Conservation (phyloP, 768 basidiomycete genomes). For the Brasilioporus rufonigricans region DNA sequence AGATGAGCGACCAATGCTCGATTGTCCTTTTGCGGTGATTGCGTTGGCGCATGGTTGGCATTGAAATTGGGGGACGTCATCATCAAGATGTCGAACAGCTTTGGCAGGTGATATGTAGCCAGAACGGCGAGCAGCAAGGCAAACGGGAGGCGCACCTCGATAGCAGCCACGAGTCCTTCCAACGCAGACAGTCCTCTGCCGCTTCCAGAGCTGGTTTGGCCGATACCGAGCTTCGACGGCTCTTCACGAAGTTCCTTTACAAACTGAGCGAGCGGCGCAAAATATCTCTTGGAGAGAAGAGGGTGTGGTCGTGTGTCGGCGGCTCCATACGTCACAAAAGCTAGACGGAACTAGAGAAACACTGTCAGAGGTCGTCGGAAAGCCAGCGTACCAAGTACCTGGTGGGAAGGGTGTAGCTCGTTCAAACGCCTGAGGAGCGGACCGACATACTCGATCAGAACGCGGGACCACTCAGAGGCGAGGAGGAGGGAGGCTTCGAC, state of each 20-base stretch:
- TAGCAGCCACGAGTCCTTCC: slow-evolving; percentile 66
- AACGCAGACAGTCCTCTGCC: slow-evolving; percentile 61
- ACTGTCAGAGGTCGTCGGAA: neutral
- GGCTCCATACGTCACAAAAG: slow-evolving; percentile 61
- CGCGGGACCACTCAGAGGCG: slow-evolving; percentile 48
- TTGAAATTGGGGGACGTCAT: slow-evolving; percentile 16
- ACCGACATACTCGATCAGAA: slow-evolving; percentile 47
- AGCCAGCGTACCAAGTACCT: slow-evolving; percentile 29
- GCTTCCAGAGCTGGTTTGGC: slow-evolving; percentile 49
- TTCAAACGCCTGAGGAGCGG: slow-evolving; percentile 51
- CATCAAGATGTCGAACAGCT: slow-evolving; percentile 40
- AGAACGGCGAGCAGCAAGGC: neutral
- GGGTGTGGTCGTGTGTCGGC: slow-evolving; percentile 55
- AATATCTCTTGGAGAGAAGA: slow-evolving; percentile 56
- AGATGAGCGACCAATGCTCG: slow-evolving; percentile 42
- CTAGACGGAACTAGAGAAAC: slow-evolving; percentile 40
- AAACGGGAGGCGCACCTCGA: slow-evolving; percentile 53
- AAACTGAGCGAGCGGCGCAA: slow-evolving; percentile 41
- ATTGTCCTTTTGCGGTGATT: slow-evolving; percentile 27
- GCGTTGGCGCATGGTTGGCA: slow-evolving; percentile 13
- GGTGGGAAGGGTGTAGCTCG: slow-evolving; percentile 40
- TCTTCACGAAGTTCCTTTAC: slow-evolving; percentile 46
- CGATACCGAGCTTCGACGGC: slow-evolving; percentile 52
- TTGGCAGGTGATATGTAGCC: slow-evolving; percentile 30
- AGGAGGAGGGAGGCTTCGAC: slow-evolving; percentile 60